A percentile compares a stretch with the other conserved stretches of the same genome.
Evolutionary conservation across 2,329 filamentous ascomycete genomes (phyloP).

Genomic region (Penicillium sp.): DNA sequence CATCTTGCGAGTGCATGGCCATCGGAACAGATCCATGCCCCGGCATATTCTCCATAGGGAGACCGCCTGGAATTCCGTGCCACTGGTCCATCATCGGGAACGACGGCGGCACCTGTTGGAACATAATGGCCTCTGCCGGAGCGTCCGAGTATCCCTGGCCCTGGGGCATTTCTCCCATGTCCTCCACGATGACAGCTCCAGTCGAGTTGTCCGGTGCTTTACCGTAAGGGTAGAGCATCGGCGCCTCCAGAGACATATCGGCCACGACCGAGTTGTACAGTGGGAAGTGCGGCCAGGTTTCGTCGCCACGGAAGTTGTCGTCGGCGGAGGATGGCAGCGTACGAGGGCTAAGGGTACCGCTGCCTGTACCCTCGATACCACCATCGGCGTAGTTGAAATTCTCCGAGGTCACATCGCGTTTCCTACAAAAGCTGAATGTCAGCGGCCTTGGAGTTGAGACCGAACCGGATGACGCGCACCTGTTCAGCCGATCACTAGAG

Average conservation of each 20-base stretch:
- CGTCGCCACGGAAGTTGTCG: slow-evolving; percentile 37
- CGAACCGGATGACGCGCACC: slow-evolving; percentile 22
- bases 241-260: slow-evolving; percentile 31
- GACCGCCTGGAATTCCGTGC: slow-evolving; percentile 20
- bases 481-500: slow-evolving; percentile 24
- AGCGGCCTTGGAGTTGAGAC: neutral
- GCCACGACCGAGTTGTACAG: slow-evolving; percentile 32
- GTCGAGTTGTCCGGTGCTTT: slow-evolving; percentile 27
- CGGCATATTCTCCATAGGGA: slow-evolving; percentile 15
- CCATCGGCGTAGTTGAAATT: slow-evolving; percentile 31
- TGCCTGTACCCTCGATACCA: slow-evolving; percentile 28
- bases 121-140: slow-evolving; percentile 30
- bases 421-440: slow-evolving; percentile 20
- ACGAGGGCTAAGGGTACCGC: slow-evolving; percentile 36
- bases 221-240: slow-evolving; percentile 32
- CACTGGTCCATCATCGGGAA: slow-evolving; percentile 30
- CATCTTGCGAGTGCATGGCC: slow-evolving; percentile 21
- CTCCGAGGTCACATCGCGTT: slow-evolving; percentile 31
- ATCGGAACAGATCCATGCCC: slow-evolving; percentile 15
- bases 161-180: slow-evolving; percentile 29
- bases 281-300: slow-evolving; percentile 38
- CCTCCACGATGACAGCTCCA: slow-evolving; percentile 37
- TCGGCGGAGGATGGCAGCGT: slow-evolving; percentile 37
- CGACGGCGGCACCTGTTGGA: slow-evolving; percentile 29
- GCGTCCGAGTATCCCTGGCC: slow-evolving; percentile 29